These are phyloP conservation scores for Aspergillus olivimuriae DNA, from an alignment of 495 filamentous ascomycete species.

Conservation along the genomic window DNA sequence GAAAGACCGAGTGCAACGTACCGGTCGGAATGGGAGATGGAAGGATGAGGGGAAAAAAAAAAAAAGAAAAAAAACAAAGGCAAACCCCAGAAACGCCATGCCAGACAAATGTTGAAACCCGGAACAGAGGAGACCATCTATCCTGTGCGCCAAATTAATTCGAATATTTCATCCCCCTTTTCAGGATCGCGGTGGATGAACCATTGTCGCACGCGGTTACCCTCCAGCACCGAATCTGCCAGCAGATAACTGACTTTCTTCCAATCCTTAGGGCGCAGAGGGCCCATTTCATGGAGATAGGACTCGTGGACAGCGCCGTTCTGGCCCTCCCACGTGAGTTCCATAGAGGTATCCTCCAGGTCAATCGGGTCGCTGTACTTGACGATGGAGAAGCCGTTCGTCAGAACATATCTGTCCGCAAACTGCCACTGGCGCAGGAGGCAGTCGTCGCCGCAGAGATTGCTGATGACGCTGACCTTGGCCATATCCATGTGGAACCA, in stretches of 20 bases:
- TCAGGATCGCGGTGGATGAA: slow-evolving; percentile 31
- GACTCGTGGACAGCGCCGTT: slow-evolving; percentile 33
- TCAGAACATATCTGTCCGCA: slow-evolving; percentile 48
- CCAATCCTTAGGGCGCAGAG: slow-evolving; percentile 33
- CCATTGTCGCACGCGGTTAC: slow-evolving; percentile 31
- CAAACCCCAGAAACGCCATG: neutral
- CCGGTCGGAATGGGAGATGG: too few relatives aligned
- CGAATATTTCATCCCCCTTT: slow-evolving; percentile 32
- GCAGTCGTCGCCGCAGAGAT: slow-evolving; percentile 50
- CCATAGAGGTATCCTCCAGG: slow-evolving; percentile 31
- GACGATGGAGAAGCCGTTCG: slow-evolving; percentile 50
- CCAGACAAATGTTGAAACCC: neutral
- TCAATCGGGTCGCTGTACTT: slow-evolving; percentile 38
- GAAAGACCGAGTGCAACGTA: too few relatives aligned
- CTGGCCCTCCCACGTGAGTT: slow-evolving; percentile 41
- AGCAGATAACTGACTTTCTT: slow-evolving; percentile 32
- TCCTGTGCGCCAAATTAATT: slow-evolving; percentile 36
- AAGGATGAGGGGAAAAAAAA: neutral
- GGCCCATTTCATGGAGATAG: slow-evolving; percentile 39
- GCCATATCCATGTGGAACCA: slow-evolving; percentile 50
- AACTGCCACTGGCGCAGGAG: slow-evolving; percentile 53
- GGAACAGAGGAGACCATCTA: slow-evolving; percentile 9
- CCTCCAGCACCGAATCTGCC: slow-evolving; percentile 26
- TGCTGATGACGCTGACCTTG: slow-evolving; percentile 40
- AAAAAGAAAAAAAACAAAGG: neutral